Evolutionary conservation across 2,329 filamentous ascomycete genomes (phyloP).

Genomic region (Daldinia sp.): DNA sequence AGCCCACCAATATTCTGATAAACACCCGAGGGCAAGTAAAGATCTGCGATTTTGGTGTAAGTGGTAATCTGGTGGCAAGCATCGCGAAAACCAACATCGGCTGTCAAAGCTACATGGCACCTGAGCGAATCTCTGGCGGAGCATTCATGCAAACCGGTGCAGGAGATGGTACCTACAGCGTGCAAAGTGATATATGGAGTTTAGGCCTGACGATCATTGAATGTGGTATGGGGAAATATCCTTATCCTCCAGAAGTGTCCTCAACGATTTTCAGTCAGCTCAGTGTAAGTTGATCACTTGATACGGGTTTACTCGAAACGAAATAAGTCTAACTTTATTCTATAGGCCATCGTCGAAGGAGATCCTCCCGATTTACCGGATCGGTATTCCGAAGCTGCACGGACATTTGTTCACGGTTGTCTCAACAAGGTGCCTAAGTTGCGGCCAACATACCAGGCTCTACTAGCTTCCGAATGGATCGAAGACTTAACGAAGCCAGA

Average conservation of each 20-base stretch:
- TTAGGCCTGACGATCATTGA: conserved; percentile 94
- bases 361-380: conserved; percentile 91
- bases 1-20: conserved; percentile 97
- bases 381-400: conserved; percentile 81
- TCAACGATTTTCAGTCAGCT: conserved; percentile 98
- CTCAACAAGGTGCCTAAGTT: conserved; percentile 92
- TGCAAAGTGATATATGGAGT: conserved; percentile 98
- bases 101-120: conserved; percentile 99
- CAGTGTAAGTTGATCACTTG: conserved; percentile 74
- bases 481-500: conserved; percentile 78
- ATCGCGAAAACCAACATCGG: conserved; percentile 99
- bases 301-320: neutral
- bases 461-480: conserved; percentile 92
- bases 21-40: conserved; percentile 94
- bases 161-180: conserved; percentile 91
- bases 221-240: conserved; percentile 93
- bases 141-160: conserved; percentile 77
- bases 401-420: conserved; percentile 88
- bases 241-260: conserved; percentile 96
- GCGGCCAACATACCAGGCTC: conserved; percentile 91
- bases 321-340: conserved; percentile 36
- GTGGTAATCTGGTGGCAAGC: conserved; percentile 94
- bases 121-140: conserved; percentile 91
- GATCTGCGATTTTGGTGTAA: conserved; percentile 98
- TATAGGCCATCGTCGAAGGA: conserved; percentile 94